Evolutionary conservation across 352 stramenopile genomes (phyloP), one percentile per base, ranked within the genome.

Genomic region (Globisporangium middletonii): DNA sequence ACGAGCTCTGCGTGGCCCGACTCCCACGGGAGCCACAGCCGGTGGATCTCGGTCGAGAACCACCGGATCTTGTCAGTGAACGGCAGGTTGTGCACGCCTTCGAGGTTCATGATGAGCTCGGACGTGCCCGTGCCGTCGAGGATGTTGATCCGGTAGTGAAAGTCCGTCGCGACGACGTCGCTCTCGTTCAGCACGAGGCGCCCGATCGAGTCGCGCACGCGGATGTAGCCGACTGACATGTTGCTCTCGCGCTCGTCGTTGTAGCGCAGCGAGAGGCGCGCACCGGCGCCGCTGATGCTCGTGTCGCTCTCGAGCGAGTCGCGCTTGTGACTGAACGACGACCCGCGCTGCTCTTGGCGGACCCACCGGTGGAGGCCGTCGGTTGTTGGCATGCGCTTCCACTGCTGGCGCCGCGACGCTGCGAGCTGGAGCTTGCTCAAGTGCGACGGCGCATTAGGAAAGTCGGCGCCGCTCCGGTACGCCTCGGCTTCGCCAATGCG

Each of bases 131-230:
- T 53, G 45, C 73, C 77, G 62, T 89, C 79, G 55, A 89, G 57
- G 57, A 92, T 88, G 60, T 92, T 89, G 65, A 92, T 89, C 19
- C 76, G 66, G 62, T 92, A 92, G 68, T 92, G 75, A 52, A 88
- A 90, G 50, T 90, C 80, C 18, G 79, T 90, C 0, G 79, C 79
- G 42, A 90, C 79, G 23, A 83, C 67, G 48, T 91, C 83, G 28
- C 79, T 90, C 57, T 93, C 83, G 60, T 93, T 93, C n/a, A 91
- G 58, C 23, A 91, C 79, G 13, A 93, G 68, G 15, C 62, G 62
- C 2, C 83, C 83, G 9, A 83, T 53, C 15, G 83, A 91, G 53
- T 93, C 81, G 45, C 80, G 72, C 28, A 93, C 80, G 27, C 83
- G 78, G 57, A 92, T 86, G 57, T 92, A 92, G 27, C 83, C 83